Evolutionary conservation across 805 yeast species (phyloP), one percentile per base, ranked within the genome.

Genomic region (Priceomyces melissophilus): DNA sequence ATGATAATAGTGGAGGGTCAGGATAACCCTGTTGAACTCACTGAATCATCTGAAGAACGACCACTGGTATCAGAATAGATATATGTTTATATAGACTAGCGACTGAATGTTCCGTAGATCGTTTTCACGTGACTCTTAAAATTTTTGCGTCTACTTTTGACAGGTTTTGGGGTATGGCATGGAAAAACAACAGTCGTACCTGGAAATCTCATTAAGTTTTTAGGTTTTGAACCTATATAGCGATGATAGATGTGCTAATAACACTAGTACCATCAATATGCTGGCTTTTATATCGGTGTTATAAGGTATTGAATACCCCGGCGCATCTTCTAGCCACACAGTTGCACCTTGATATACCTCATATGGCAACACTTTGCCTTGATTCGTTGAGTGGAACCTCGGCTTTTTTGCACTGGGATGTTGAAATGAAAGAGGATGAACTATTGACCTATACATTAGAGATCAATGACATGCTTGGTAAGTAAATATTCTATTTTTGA

Each of bases 401-500:
- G 20, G 73, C 78, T 30, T 69, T 68, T 17, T 43, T 81, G 26
- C 85, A 78, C 50, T 81, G 86, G 84, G 81, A 76, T 47, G 55
- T 66, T 15, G 61, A 61, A 42, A 41, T 49, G 10, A 46, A 46
- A 30, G 41, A 42, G 13, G 61, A 60, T 28, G 72, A 67, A 40
- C 57, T 50, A 40, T 44, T 69, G 37, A 56, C 58, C 45, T 69
- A 58, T 41, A 52, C 61, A 11, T 42, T 69, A 12, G 40, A 65
- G 29, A 57, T 69, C 32, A 69, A 69, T 40, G 59, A 61, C 35
- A 43, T 47, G 14, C 71, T 66, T 38, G 46, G 46, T 43, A 43
- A 30, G 46, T 43, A 35, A 6, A 13, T 8, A 14, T 16, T 13
- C 15, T 16, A 14, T 12, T 14, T 13, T 14, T 32, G 16, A 28